Percentiles rank a stretch among this genome's conserved stretches.
These are phyloP conservation scores for Candida vaughaniae DNA, from an alignment of 805 yeast species.

Conservation along the genomic window DNA sequence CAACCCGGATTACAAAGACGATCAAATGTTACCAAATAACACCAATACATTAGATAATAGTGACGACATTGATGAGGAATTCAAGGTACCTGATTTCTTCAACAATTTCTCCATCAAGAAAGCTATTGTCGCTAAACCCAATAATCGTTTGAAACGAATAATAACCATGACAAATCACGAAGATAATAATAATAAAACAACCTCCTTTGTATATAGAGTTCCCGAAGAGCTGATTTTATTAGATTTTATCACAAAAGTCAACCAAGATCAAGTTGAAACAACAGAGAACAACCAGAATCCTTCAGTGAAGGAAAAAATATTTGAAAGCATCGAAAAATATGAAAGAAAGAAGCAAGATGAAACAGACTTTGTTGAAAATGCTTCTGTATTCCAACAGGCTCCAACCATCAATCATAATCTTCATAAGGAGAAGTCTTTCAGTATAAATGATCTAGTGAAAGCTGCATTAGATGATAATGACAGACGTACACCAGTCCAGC, in stretches of 20 bases:
- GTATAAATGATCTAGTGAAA: slow-evolving; percentile 48
- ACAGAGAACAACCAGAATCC: slow-evolving; percentile 15
- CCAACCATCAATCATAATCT: background rate
- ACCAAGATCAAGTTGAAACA: slow-evolving; percentile 20
- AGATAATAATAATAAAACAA: slow-evolving; percentile 14
- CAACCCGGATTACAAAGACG: slow-evolving; percentile 12
- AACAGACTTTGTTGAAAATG: slow-evolving; percentile 11
- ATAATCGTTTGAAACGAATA: slow-evolving; percentile 16
- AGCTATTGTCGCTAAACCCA: slow-evolving; percentile 22
- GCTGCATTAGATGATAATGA: slow-evolving; percentile 28
- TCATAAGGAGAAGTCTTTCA: slow-evolving; percentile 20
- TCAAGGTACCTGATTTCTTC: slow-evolving; percentile 30
- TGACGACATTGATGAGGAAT: slow-evolving; percentile 22
- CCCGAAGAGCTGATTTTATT: slow-evolving; percentile 68
- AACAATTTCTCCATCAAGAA: slow-evolving; percentile 16
- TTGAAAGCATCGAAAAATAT: slow-evolving; percentile 24
- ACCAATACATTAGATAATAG: slow-evolving; percentile 13
- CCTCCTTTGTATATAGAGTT: slow-evolving; percentile 56
- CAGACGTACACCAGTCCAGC: background rate
- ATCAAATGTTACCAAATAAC: slow-evolving; percentile 6
- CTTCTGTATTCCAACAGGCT: slow-evolving; percentile 2
- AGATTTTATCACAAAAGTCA: slow-evolving; percentile 63
- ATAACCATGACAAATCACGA: slow-evolving; percentile 19
- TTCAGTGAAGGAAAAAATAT: slow-evolving; percentile 2
- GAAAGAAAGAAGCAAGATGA: slow-evolving; percentile 17